A percentile compares a stretch with the other conserved stretches of the same genome.
These are phyloP conservation scores for Fusarium vanettenii DNA, from an alignment of 2,329 filamentous ascomycete genomes.

Conservation along the genomic window DNA sequence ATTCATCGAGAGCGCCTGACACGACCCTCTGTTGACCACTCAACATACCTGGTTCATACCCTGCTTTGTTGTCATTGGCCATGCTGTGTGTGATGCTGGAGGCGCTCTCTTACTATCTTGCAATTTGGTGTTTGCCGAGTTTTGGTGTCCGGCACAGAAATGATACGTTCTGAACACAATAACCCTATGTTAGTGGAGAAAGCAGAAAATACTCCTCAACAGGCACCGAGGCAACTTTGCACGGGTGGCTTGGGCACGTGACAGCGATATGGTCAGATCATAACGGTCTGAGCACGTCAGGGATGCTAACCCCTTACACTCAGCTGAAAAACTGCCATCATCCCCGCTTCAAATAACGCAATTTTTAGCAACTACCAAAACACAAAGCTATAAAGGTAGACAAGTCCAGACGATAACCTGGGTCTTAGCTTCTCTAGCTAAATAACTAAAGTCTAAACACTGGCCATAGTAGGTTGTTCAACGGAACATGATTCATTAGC, in stretches of 20 bases:
- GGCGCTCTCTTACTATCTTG: too few species aligned
- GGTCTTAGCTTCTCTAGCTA: background rate
- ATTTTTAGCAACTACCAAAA: background rate
- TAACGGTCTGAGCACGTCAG: background rate
- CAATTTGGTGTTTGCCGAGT: too few species aligned
- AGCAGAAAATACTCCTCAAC: too few species aligned
- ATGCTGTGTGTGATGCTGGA: too few species aligned
- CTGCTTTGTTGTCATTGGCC: background rate
- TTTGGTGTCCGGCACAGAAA: too few species aligned
- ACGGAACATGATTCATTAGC: background rate
- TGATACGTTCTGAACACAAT: too few species aligned
- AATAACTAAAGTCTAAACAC: background rate
- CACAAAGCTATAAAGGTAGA: background rate
- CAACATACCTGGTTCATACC: background rate
- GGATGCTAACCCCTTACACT: background rate
- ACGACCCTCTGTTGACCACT: background rate
- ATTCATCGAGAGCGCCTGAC: background rate
- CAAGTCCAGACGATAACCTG: background rate
- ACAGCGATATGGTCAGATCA: background rate
- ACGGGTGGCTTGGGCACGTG: background rate
- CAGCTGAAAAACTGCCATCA: background rate
- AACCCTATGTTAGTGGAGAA: too few species aligned
- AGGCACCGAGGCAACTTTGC: too few species aligned
- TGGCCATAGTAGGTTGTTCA: background rate
- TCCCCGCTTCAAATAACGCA: background rate